These are phyloP conservation scores for Aspergillus phoenicis DNA, from an alignment of 2,329 filamentous ascomycete genomes.

Conservation along the genomic window DNA sequence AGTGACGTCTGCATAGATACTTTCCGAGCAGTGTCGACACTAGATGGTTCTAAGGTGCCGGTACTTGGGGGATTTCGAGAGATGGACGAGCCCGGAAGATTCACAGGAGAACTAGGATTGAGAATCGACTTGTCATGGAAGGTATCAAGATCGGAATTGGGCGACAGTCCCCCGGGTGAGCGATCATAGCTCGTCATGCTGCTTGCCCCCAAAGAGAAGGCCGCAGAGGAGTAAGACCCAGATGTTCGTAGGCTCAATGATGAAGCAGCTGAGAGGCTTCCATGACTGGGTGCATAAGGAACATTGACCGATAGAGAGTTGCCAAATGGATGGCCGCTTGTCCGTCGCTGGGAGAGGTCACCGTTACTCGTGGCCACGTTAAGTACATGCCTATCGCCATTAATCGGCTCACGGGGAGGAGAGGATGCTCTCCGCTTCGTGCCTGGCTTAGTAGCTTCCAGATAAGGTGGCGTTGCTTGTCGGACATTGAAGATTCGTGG, in stretches of 20 bases:
- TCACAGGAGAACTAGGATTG: conserved; percentile 51
- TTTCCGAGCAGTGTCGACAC: conserved; percentile 48
- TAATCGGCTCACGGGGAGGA: conserved; percentile 58
- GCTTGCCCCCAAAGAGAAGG: conserved; percentile 61
- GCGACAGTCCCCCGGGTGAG: conserved; percentile 63
- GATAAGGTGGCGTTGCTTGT: conserved; percentile 42
- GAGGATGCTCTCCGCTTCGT: conserved; percentile 67
- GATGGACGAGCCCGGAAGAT: conserved; percentile 40
- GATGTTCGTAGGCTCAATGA: conserved; percentile 60
- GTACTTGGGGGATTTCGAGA: conserved; percentile 41
- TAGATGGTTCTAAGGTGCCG: conserved; percentile 43
- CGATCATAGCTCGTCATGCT: conserved; percentile 67
- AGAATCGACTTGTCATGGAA: conserved; percentile 55
- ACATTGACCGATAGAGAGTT: conserved; percentile 57
- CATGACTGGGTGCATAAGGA: conserved; percentile 59
- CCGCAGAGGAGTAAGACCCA: conserved; percentile 65
- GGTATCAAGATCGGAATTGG: conserved; percentile 57
- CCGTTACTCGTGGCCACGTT: conserved; percentile 44
- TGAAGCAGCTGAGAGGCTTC: conserved; percentile 67
- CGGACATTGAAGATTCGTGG: conserved; percentile 41
- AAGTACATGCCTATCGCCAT: conserved; percentile 39
- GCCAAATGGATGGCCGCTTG: conserved; percentile 56
- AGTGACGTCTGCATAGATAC: conserved; percentile 46
- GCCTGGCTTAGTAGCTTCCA: conserved; percentile 52
- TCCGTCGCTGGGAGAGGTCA: conserved; percentile 59